A percentile compares a stretch with the other conserved stretches of the same genome.
Evolutionary conservation across 2,329 filamentous ascomycete genomes (phyloP).

Genomic region (Calonectria leucothoes): DNA sequence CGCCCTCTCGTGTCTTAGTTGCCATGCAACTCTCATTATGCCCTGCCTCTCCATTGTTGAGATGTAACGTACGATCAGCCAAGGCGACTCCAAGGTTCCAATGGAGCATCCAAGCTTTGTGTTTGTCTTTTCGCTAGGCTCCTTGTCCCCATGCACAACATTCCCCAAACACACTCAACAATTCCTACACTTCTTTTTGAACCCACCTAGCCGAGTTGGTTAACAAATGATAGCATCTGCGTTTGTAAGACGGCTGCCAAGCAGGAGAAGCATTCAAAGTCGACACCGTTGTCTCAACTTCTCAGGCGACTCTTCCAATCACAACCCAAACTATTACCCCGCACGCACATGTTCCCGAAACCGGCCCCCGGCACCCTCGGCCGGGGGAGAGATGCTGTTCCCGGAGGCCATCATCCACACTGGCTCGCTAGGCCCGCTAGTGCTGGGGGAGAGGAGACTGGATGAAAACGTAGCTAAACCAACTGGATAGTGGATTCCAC

Average conservation of each 20-base stretch:
- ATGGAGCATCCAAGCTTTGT: background rate
- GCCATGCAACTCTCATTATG: background rate
- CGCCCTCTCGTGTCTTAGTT: background rate
- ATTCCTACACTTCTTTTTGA: background rate
- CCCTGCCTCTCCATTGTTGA: background rate
- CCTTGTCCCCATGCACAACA: background rate
- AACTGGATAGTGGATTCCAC: background rate
- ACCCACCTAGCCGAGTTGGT: background rate
- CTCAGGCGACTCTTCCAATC: slow-evolving; percentile 32
- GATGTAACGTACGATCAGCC: background rate
- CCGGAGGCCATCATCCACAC: background rate
- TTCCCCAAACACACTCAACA: background rate
- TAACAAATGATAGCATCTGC: background rate
- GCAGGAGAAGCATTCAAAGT: slow-evolving; percentile 9
- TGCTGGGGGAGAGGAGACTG: background rate
- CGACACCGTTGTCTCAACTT: background rate
- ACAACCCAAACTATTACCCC: slow-evolving; percentile 34
- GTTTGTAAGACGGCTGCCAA: slow-evolving; percentile 3
- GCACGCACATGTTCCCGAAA: slow-evolving; percentile 43
- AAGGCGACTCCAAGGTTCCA: slow-evolving; percentile 2
- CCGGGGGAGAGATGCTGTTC: slow-evolving; percentile 25
- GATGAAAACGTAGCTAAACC: background rate
- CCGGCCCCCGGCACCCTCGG: slow-evolving; percentile 41
- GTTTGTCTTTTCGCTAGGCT: slow-evolving; percentile 3
- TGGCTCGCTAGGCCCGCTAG: background rate